Evolutionary conservation across 371 early-diverging fungal genomes (phyloP).

Genomic region (Batkoa obscura): DNA sequence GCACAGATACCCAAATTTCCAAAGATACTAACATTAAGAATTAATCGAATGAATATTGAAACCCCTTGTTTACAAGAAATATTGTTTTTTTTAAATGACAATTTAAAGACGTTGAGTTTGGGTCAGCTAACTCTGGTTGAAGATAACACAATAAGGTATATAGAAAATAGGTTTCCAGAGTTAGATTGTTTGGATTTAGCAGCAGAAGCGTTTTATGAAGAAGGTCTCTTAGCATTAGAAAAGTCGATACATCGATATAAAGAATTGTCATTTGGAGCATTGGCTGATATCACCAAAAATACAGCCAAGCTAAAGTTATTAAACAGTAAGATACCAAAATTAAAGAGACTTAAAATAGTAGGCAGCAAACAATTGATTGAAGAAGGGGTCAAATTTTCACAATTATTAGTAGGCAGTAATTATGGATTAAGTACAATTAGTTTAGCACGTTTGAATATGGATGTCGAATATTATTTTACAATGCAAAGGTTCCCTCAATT

Average conservation of each 20-base stretch:
- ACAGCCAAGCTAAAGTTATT: neutral
- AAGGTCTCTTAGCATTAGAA: neutral
- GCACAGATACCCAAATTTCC: neutral
- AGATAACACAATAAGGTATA: neutral
- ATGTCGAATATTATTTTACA: neutral
- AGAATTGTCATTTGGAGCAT: slow-evolving; percentile 19
- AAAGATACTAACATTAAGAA: neutral
- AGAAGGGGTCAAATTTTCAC: neutral
- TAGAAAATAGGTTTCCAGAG: neutral
- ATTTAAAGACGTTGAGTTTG: neutral
- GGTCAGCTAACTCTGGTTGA: neutral
- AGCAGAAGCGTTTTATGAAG: neutral
- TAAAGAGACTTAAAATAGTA: neutral
- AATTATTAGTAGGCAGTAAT: neutral
- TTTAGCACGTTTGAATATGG: neutral
- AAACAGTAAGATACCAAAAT: neutral
- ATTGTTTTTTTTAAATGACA: neutral
- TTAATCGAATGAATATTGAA: neutral
- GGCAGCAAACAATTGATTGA: too few species aligned
- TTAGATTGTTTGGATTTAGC: neutral
- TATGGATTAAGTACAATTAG: neutral
- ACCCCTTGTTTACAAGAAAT: neutral
- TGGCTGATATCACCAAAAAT: slow-evolving; percentile 11
- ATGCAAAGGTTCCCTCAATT: neutral
- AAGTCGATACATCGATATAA: neutral